A percentile compares a stretch with the other conserved stretches of the same genome.
These are phyloP conservation scores for Mycena metata DNA, from an alignment of 768 basidiomycete genomes.

Conservation along the genomic window DNA sequence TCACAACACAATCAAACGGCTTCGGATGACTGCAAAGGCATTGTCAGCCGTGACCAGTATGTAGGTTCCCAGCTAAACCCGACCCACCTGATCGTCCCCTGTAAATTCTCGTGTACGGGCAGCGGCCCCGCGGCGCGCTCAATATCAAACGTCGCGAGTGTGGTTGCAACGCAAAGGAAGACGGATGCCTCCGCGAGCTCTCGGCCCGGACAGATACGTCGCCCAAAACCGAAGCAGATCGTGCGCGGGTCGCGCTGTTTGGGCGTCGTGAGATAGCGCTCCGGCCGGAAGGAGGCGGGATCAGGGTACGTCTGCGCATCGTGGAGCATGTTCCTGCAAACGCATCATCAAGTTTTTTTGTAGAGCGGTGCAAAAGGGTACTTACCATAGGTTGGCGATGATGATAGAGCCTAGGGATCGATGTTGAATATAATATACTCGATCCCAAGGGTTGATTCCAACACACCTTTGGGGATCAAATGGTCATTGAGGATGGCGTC, in stretches of 20 bases:
- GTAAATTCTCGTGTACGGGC: slow-evolving; percentile 59
- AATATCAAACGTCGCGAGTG: slow-evolving; percentile 64
- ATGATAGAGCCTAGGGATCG: slow-evolving; percentile 53
- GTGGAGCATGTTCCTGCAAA: slow-evolving; percentile 64
- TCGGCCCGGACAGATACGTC: slow-evolving; percentile 63
- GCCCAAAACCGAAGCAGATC: slow-evolving; percentile 62
- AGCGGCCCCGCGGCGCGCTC: slow-evolving; percentile 57
- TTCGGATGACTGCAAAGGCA: slow-evolving; percentile 46
- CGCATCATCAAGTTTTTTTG: neutral
- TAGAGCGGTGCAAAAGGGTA: no score
- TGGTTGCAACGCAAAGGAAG: slow-evolving; percentile 58
- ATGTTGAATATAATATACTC: neutral
- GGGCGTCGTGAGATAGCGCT: slow-evolving; percentile 54
- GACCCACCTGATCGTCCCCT: slow-evolving; percentile 61
- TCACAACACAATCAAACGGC: slow-evolving; percentile 52
- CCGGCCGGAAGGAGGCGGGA: slow-evolving; percentile 64
- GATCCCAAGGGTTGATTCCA: neutral
- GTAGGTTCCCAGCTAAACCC: neutral
- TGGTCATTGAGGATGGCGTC: slow-evolving; percentile 60
- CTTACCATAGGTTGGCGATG: slow-evolving; percentile 62
- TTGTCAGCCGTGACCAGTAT: neutral
- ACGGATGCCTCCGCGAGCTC: slow-evolving; percentile 66
- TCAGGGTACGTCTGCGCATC: slow-evolving; percentile 64
- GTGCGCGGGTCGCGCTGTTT: slow-evolving; percentile 57
- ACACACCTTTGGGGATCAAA: slow-evolving; percentile 58